These are phyloP conservation scores for Fonsecaea multimorphosa DNA, from an alignment of 2,329 filamentous ascomycete genomes.

Conservation along the genomic window DNA sequence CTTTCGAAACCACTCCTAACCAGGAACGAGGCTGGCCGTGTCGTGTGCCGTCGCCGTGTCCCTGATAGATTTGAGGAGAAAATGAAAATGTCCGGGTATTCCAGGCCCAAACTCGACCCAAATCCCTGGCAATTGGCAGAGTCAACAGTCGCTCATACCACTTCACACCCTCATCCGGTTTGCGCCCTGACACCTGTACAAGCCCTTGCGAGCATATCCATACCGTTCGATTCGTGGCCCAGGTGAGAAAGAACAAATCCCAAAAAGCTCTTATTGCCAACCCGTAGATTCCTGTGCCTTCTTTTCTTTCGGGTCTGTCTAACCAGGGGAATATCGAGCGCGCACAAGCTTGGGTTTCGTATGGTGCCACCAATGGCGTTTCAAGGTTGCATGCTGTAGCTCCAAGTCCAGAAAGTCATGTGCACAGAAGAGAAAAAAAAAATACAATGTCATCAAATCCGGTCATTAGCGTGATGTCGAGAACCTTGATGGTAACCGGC, in stretches of 20 bases:
- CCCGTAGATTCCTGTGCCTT: not conserved
- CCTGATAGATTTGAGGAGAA: not conserved
- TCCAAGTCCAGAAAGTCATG: conserved; percentile 22
- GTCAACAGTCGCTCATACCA: not conserved
- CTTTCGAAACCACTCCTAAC: not conserved
- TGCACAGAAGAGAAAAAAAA: conserved; percentile 32
- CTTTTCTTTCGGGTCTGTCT: not conserved
- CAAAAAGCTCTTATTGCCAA: conserved; percentile 18
- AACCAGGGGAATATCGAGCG: conserved; percentile 1
- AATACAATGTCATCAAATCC: conserved; percentile 28
- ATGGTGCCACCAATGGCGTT: not conserved
- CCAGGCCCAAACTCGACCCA: not conserved
- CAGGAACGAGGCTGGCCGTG: not conserved
- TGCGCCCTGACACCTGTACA: conserved; percentile 37
- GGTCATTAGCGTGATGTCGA: conserved; percentile 28
- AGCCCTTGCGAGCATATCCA: conserved; percentile 18
- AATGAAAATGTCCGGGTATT: not conserved
- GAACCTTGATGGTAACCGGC: conserved; percentile 11
- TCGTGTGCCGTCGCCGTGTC: not conserved
- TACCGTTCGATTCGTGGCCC: conserved; percentile 25
- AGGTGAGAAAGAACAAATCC: conserved; percentile 17
- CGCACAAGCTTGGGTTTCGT: not conserved
- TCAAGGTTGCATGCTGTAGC: not conserved
- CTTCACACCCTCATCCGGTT: not conserved
- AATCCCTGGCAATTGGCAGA: not conserved